Base-by-base conservation (phyloP, 148 eudicot species). In the Fagopyrum tataricum region DNA sequence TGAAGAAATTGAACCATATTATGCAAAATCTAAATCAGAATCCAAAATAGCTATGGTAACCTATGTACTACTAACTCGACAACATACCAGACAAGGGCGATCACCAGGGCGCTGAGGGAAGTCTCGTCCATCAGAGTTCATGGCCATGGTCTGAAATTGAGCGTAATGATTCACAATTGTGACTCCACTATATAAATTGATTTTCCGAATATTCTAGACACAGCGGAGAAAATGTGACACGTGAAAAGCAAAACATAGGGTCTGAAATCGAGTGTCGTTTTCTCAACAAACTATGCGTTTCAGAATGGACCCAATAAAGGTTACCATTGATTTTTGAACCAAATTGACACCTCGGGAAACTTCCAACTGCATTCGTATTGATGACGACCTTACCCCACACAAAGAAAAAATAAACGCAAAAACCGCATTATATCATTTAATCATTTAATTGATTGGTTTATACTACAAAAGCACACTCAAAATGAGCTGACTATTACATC, bases 71-170 rank as follows among this genome's bases (percentile, higher is more conserved):
- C 21, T 4, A 52, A 52, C 9, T 52, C 21, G 21, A 13, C 39
- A 62, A 0, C 80, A 73, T 77, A 90, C 97, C 96, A 90, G 93
- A 79, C 97, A 92, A 21, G 78, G 24, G 44, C 85, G 96, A 79
- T 92, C 93, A 72, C 91, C 96, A 4, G 84, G 75, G 66, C 96
- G 80, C 83, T 90, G 91, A 21, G 98, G 98, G 77, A 79, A 84
- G 69, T 83, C 90, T 58, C 86, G 88, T 74, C 78, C 91, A 68
- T 74, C 84, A 24, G 82, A 80, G 76, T 86, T 85, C 58, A 84
- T 78, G 74, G 75, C 80, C 64, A 76, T 85, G 26, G n/a, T n/a
- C n/a, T n/a, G n/a, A n/a, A n/a, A n/a, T n/a, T n/a, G n/a, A n/a
- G 55, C 4, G 55, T 51, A 15, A 51, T 51, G 58, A 17, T 17